A percentile compares a stretch with the other conserved stretches of the same genome.
These are phyloP conservation scores for Osmozyma mogii DNA, from an alignment of 805 yeast species.

Conservation along the genomic window DNA sequence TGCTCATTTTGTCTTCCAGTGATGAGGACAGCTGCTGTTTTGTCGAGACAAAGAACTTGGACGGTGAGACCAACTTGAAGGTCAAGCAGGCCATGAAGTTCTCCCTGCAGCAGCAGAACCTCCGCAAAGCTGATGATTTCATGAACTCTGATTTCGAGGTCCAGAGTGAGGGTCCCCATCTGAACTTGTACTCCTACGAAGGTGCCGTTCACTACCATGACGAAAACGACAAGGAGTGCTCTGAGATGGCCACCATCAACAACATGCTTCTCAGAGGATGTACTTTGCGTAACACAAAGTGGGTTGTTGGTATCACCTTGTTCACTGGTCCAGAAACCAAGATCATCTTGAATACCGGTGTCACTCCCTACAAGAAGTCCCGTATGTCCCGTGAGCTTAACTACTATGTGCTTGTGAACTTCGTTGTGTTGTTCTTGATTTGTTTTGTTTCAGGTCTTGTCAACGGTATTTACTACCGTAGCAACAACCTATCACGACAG, in stretches of 20 bases:
- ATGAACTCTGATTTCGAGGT: constrained; percentile 47
- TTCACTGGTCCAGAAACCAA: constrained; percentile 78
- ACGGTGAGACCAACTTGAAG: constrained; percentile 70
- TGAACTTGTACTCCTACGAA: constrained; percentile 68
- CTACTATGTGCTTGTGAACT: constrained; percentile 60
- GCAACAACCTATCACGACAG: constrained; percentile 43
- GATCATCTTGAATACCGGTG: constrained; percentile 74
- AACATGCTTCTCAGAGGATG: constrained; percentile 71
- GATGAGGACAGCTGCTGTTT: constrained; percentile 66
- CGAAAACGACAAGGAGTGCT: constrained; percentile 8
- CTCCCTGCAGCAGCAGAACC: constrained; percentile 40
- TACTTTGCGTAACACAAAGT: constrained; percentile 69
- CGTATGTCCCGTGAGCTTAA: constrained; percentile 69
- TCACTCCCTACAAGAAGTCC: constrained; percentile 70
- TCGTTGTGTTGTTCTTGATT: constrained; percentile 51
- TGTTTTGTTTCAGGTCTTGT: constrained; percentile 66
- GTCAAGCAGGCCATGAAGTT: constrained; percentile 67
- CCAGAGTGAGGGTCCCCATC: constrained; percentile 81
- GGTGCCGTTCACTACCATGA: constrained; percentile 43
- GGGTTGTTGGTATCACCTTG: constrained; percentile 72
- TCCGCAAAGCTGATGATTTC: constrained; percentile 30
- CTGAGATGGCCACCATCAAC: constrained; percentile 61
- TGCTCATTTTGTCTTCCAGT: constrained; percentile 55
- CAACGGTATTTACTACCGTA: constrained; percentile 58
- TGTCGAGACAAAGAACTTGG: constrained; percentile 74